Evolutionary conservation across 257 asterid species (phyloP).

Genomic region (Echites panduratus): DNA sequence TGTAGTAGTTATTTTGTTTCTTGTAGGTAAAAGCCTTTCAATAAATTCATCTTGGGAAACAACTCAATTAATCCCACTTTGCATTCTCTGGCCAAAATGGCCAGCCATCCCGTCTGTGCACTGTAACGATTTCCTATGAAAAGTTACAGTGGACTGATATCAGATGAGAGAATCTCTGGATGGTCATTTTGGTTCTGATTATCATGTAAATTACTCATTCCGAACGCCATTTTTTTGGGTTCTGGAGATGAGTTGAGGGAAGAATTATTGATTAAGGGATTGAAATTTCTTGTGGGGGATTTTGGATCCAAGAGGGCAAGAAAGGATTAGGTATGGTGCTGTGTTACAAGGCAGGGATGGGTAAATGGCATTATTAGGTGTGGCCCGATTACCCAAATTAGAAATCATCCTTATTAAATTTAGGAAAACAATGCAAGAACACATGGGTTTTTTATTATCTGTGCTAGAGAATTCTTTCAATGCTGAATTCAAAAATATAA

Average conservation of each 20-base stretch:
- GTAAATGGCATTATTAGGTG: conserved; percentile 13
- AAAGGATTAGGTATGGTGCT: not conserved
- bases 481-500: conserved; percentile 9
- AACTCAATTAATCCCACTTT: not conserved
- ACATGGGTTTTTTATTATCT: conserved; percentile 37
- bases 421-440: conserved; percentile 76
- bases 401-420: conserved; percentile 35
- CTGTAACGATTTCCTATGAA: not conserved
- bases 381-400: conserved; percentile 46
- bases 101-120: not conserved
- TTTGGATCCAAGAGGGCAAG: not conserved
- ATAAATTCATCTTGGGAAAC: not conserved
- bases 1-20: not conserved
- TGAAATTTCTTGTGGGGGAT: not conserved
- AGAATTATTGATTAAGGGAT: not conserved
- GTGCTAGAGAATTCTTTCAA: conserved; percentile 20
- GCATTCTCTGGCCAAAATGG: not conserved
- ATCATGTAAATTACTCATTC: not conserved
- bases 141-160: not conserved
- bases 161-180: not conserved
- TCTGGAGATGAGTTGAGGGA: not conserved
- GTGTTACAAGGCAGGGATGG: not conserved
- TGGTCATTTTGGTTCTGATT: not conserved
- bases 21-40: not conserved
- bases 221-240: not conserved